phyloP scores from a whole-genome alignment of 768 basidiomycete species.

The Suillus subalutaceus region DNA sequence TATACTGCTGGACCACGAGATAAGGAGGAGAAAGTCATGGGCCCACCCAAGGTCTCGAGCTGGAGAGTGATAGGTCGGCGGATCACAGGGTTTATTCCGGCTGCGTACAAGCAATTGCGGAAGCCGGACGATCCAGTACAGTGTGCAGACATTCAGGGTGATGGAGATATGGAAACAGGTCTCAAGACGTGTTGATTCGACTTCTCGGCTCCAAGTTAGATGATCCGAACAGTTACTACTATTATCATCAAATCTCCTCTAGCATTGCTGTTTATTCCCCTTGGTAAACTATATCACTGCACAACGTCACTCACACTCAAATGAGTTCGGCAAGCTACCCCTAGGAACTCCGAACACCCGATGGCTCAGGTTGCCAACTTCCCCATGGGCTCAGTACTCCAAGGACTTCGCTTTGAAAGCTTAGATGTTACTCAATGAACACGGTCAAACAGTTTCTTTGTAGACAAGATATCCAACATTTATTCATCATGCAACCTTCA shows the following conservation, averaged over 20 bases:
- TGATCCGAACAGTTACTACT: neutral
- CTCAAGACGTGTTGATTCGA: neutral
- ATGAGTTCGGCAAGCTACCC: neutral
- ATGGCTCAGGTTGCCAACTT: neutral
- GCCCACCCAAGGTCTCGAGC: neutral
- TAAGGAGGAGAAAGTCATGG: slow-evolving; percentile 17
- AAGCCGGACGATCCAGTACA: neutral
- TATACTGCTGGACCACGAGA: slow-evolving; percentile 23
- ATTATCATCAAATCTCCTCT: neutral
- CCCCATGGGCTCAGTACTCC: too few species aligned
- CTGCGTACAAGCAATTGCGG: neutral
- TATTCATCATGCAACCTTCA: slow-evolving; percentile 27
- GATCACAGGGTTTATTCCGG: slow-evolving; percentile 1
- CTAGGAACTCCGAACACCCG: neutral
- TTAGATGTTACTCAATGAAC: neutral
- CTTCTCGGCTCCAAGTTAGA: neutral
- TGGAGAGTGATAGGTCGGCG: neutral
- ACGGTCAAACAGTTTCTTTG: neutral
- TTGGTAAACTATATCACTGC: neutral
- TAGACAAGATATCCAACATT: neutral
- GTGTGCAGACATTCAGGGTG: neutral
- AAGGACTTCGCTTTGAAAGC: too few species aligned
- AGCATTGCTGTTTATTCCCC: neutral
- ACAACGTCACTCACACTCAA: neutral
- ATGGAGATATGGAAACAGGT: neutral